Evolutionary conservation across 2,329 filamentous ascomycete genomes (phyloP).

Genomic region (Pestalotiopsis sp.): DNA sequence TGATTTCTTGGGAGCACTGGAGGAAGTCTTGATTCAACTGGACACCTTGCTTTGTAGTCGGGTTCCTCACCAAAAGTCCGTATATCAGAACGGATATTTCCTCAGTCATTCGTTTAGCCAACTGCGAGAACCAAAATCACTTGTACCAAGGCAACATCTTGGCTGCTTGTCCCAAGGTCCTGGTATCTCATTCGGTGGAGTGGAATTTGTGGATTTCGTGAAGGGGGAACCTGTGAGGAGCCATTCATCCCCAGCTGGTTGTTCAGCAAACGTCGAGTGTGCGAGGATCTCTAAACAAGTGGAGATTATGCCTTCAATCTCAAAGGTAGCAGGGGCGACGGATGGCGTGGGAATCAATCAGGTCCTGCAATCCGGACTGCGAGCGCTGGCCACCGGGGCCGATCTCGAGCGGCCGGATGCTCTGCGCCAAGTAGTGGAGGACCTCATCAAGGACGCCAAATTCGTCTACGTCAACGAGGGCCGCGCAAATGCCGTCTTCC

Average conservation of each 20-base stretch:
- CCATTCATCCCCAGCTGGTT: not conserved
- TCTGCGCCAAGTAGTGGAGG: not conserved
- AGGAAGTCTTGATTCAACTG: not conserved
- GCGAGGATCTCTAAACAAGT: not conserved
- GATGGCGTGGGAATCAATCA: not conserved
- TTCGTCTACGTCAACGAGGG: constrained; percentile 64
- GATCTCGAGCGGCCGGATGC: not conserved
- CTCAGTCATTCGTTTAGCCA: not conserved
- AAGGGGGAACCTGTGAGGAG: not conserved
- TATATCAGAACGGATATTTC: not conserved
- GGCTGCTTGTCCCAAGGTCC: not conserved
- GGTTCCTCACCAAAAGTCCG: not conserved
- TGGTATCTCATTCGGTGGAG: not conserved
- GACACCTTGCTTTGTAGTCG: not conserved
- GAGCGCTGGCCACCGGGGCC: not conserved
- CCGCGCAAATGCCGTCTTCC: constrained; percentile 77
- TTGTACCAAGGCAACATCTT: not conserved
- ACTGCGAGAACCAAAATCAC: not conserved
- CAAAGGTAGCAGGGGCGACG: not conserved
- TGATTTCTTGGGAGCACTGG: not conserved
- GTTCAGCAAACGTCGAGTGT: not conserved
- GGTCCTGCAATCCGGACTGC: not conserved
- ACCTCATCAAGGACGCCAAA: constrained; percentile 21
- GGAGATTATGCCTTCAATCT: not conserved
- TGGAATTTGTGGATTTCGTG: not conserved